Evolutionary conservation across 2,329 filamentous ascomycete genomes (phyloP), one percentile per base, ranked within the genome.

Genomic region (Dryadomyces quercivorus): DNA sequence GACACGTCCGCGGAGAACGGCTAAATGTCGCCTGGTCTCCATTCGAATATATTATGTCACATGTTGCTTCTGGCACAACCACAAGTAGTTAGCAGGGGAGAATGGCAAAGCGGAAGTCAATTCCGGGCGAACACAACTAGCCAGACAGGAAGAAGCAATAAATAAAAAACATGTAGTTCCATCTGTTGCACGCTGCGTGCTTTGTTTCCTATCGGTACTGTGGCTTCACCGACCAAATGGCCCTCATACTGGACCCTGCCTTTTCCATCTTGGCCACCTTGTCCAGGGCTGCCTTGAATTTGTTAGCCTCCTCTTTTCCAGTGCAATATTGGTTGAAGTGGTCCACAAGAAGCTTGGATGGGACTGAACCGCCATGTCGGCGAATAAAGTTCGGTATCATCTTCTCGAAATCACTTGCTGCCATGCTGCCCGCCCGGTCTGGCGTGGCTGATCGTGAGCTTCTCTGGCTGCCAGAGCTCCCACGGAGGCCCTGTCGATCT

Each of bases 301-400:
- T 85, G 18, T 81, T 79, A 52, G 84, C 85, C 57, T 87, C 79
- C 58, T 81, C 78, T 26, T 76, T 69, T 46, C 81, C 86, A 21
- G 77, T 79, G 64, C 89, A 95, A 63, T 83, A 86, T 15, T 81
- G 80, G 67, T 91, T 88, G 68, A 96, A 97, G 63, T 95, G 89
- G 63, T 95, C 87, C 22, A 95, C 86, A 47, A 96, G 70, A 75
- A 89, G 84, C 70, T 94, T 89, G 45, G 86, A 91, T 5, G 88
- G 83, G 6, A 87, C 88, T 38, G 80, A 78, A 3, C 90, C 90
- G 10, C 87, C 86, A 55, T 94, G 89, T 22, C 81, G 76, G 47
- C 77, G 75, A 59, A 97, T 83, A 61, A 90, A 97, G 45, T 85
- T 80, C 43, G 84, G 82, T 55, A 96, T 94, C 73, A 87, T 74